Base-by-base conservation (phyloP, 495 filamentous ascomycete species). In the Eremomyces bilateralis region DNA sequence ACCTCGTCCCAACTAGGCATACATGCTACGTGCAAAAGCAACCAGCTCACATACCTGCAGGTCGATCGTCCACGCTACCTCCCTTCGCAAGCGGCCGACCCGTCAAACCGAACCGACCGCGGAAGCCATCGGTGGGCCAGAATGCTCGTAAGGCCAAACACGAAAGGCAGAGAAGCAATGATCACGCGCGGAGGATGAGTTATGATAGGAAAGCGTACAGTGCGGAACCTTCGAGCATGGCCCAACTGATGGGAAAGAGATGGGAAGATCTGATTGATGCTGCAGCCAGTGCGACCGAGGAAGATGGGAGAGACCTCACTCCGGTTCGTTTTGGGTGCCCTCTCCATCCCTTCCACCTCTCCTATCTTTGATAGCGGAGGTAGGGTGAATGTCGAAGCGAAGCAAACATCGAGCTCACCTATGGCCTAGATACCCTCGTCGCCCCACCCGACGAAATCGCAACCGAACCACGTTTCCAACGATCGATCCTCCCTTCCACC, bases 191-290 rank as follows among this genome's bases (percentile, higher is more conserved):
- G 39, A 63, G 76, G 41, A 67, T 73, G 6, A 82, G 76, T 44
- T 67, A 75, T 21, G 65, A 71, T 38, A 64, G 80, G 33, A 91
- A 90, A 52, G 78, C 79, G 16, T 67, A 73, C 40, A 90, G 81
- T 2, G 78, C 80, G 17, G 83, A 91, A 51, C 80, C 83, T 12
- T 64, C 71, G 20, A 44, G 47, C 20, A 69, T 63, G n/a, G 67
- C 67, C 5, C 70, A 66, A 41, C 67, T 74, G 29, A 79, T 73
- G 52, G 80, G 80, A 27, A 85, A 83, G 59, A 64, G 83, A 47
- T 93, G 83, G 83, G 80, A 91, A 53, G 83, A 93, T 53, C 56
- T 93, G 40, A 83, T 93, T 37, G 83, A 92, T 53, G 83, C 83
- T 6, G 80, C 80, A 16, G 76, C 82, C 12, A 90, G 80, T 22